Percentiles rank a stretch among this genome's conserved stretches.
phyloP scores from a whole-genome alignment of 1,284 basidiomycete species.

The Puccinia horiana region DNA sequence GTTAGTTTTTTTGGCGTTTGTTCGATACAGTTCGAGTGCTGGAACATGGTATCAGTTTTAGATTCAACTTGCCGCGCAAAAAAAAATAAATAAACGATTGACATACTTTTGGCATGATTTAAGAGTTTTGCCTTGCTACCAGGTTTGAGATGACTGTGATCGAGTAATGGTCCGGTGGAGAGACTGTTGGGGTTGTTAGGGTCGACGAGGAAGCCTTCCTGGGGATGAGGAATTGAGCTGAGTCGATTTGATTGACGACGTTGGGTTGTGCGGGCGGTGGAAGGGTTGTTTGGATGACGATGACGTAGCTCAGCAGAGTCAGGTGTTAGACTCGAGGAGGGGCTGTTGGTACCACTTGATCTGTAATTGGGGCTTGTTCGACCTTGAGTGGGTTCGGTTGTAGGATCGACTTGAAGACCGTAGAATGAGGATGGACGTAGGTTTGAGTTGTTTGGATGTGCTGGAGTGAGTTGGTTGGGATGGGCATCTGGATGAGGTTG shows the following conservation, averaged over 20 bases:
- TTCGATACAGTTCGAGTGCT: slow-evolving; percentile 87
- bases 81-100: neutral
- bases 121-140: slow-evolving; percentile 88
- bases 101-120: slow-evolving; percentile 76
- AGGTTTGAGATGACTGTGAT: slow-evolving; percentile 89
- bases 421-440: slow-evolving; percentile 40
- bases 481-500: neutral
- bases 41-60: neutral
- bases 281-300: neutral
- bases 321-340: neutral
- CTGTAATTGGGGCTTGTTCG: neutral
- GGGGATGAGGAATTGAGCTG: slow-evolving; percentile 13
- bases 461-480: neutral
- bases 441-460: neutral
- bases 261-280: neutral
- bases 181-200: slow-evolving; percentile 12
- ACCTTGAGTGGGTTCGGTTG: neutral
- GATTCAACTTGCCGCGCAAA: neutral
- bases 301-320: neutral
- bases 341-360: slow-evolving; percentile 12
- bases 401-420: slow-evolving; percentile 20
- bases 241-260: slow-evolving; percentile 10
- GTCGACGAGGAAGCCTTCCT: neutral
- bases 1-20: slow-evolving; percentile 97
- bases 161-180: slow-evolving; percentile 64